Conservation (phyloP, 225 moss, liverwort and hornwort species). For the Lunularia cruciata region DNA sequence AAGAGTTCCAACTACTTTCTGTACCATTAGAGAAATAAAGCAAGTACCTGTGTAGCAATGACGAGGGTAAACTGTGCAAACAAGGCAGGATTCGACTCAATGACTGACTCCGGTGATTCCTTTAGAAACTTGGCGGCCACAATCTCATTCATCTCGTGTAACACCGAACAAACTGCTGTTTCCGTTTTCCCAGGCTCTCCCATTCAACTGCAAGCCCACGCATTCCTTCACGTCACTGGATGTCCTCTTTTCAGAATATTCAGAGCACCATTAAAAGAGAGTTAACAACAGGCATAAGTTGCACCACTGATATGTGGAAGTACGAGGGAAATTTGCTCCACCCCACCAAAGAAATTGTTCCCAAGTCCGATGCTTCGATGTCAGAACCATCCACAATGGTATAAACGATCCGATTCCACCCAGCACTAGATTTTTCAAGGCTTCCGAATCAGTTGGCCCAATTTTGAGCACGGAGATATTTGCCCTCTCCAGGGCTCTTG, state of each 20-base stretch:
- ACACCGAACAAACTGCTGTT: constrained; percentile 73
- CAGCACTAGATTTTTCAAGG: constrained; percentile 86
- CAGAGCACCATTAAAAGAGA: neutral
- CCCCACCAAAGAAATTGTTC: constrained; percentile 85
- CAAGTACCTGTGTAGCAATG: constrained; percentile 89
- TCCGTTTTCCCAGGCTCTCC: constrained; percentile 80
- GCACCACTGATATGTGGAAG: neutral
- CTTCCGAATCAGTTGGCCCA: constrained; percentile 94
- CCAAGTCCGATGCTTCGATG: constrained; percentile 72
- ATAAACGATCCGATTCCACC: constrained; percentile 95
- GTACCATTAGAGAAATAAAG: neutral
- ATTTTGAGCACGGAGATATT: constrained; percentile 89
- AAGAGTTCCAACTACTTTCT: too few relatives aligned
- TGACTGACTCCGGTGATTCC: constrained; percentile 71
- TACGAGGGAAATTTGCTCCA: too few relatives aligned
- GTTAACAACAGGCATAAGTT: neutral
- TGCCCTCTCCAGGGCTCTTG: constrained; percentile 84
- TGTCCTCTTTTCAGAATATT: neutral
- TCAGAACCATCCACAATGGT: constrained; percentile 79
- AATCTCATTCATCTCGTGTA: constrained; percentile 92
- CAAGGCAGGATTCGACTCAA: constrained; percentile 84
- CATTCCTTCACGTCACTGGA: neutral
- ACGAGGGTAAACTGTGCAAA: constrained; percentile 89
- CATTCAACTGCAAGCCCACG: constrained; percentile 67
- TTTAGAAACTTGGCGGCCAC: constrained; percentile 84